Conservation (phyloP, 2,329 filamentous ascomycete species). For the Thielaviopsis euricoi region DNA sequence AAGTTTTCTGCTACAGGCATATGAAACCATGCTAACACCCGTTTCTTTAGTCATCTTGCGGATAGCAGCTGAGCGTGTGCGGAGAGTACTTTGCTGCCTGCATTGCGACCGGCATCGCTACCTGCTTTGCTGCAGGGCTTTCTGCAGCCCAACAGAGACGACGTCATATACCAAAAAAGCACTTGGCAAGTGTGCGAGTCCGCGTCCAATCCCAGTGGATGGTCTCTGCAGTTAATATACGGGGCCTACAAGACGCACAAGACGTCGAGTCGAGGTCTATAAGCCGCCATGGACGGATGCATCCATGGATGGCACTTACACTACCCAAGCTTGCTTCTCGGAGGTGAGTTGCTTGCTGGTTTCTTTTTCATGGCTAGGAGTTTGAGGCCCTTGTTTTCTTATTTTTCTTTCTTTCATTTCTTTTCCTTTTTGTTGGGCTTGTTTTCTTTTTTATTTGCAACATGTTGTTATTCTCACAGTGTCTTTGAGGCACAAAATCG, state of each 20-base stretch:
- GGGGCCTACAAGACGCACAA: too few relatives aligned
- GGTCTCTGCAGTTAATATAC: too few relatives aligned
- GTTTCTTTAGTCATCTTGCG: conserved; percentile 7
- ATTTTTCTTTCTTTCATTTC: background rate
- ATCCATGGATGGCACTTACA: too few relatives aligned
- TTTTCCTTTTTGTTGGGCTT: background rate
- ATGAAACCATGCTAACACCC: background rate
- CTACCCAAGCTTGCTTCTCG: too few relatives aligned
- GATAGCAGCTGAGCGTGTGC: conserved; percentile 5
- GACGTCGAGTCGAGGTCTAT: too few relatives aligned
- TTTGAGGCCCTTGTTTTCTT: background rate
- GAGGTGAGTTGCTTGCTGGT: conserved; percentile 2
- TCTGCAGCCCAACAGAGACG: background rate
- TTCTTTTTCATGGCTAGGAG: background rate
- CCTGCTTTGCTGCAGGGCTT: background rate
- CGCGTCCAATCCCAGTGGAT: too few relatives aligned
- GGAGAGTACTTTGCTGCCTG: background rate
- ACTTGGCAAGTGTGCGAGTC: too few relatives aligned
- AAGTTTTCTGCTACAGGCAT: background rate
- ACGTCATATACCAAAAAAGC: background rate
- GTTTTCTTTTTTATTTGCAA: background rate
- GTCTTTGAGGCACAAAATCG: conserved; percentile 4
- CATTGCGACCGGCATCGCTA: too few relatives aligned
- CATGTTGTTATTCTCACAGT: background rate
- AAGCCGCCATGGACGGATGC: too few relatives aligned